Percentiles rank a stretch among this genome's conserved stretches.
Conservation (phyloP, 495 filamentous ascomycete species). For the Clavariopsis aquatica region DNA sequence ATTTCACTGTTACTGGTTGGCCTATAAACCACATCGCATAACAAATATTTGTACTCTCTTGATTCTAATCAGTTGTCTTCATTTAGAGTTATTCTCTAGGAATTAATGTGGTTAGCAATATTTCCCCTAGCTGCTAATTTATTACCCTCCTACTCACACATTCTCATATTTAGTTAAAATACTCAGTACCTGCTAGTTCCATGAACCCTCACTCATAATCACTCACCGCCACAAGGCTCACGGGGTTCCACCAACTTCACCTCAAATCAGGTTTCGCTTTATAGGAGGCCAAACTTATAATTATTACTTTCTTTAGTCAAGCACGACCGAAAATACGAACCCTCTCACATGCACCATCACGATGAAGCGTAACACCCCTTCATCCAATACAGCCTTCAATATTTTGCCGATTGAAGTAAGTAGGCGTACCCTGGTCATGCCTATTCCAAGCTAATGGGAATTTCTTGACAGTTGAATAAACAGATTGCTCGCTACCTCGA, state of each 20-base stretch:
- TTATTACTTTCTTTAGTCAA: background rate
- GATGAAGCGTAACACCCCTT: background rate
- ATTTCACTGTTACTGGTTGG: too few relatives aligned
- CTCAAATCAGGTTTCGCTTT: background rate
- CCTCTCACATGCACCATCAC: background rate
- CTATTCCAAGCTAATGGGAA: background rate
- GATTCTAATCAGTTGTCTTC: too few relatives aligned
- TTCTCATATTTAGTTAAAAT: too few relatives aligned
- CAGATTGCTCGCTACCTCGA: constrained; percentile 42
- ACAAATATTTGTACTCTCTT: too few relatives aligned
- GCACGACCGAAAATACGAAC: background rate
- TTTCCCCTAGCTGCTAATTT: too few relatives aligned
- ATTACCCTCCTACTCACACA: too few relatives aligned
- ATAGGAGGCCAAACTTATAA: background rate
- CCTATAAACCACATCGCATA: too few relatives aligned
- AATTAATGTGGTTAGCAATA: too few relatives aligned
- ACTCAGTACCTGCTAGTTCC: too few relatives aligned
- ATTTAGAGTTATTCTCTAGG: too few relatives aligned
- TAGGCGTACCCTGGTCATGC: background rate
- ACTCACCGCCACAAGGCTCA: background rate
- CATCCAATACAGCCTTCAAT: constrained; percentile 16
- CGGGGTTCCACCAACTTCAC: background rate
- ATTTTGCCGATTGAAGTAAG: constrained; percentile 24
- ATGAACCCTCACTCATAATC: background rate
- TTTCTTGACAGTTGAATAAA: constrained; percentile 37